Evolutionary conservation across 805 yeast genomes (phyloP).

Genomic region (Kregervanrija delftensis): DNA sequence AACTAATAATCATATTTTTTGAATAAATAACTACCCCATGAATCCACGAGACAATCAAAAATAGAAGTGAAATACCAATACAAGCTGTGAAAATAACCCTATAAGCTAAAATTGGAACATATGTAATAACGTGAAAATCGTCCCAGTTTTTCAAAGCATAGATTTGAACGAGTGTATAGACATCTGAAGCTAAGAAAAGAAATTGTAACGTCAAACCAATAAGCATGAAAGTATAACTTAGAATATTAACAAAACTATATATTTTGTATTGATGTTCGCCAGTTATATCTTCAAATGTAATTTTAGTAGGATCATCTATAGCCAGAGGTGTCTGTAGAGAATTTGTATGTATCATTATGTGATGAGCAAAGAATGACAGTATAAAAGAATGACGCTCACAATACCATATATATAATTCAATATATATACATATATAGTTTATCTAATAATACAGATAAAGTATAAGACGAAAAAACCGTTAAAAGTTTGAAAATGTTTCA

Average conservation of each 20-base stretch:
- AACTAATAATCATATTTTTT: conserved; percentile 59
- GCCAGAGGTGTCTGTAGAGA: neutral
- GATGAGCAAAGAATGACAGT: too few relatives aligned
- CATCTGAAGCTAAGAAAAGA: conserved; percentile 56
- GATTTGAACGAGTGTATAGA: conserved; percentile 71
- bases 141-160: conserved; percentile 54
- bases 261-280: conserved; percentile 30
- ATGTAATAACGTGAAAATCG: conserved; percentile 24
- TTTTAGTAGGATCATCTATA: conserved; percentile 15
- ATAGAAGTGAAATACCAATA: conserved; percentile 60
- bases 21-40: conserved; percentile 52
- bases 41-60: conserved; percentile 49
- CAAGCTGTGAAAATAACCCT: conserved; percentile 44
- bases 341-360: too few relatives aligned
- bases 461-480: too few relatives aligned
- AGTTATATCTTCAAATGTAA: conserved; percentile 22
- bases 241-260: conserved; percentile 35
- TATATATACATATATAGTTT: too few relatives aligned
- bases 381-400: too few relatives aligned
- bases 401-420: too few relatives aligned
- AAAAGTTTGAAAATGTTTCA: too few relatives aligned
- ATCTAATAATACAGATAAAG: too few relatives aligned
- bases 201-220: conserved; percentile 39
- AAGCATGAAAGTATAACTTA: conserved; percentile 36
- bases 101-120: conserved; percentile 26